Evolutionary conservation across 768 basidiomycete species (phyloP), one percentile per base, ranked within the genome.

Genomic region (Podaxis sp.): DNA sequence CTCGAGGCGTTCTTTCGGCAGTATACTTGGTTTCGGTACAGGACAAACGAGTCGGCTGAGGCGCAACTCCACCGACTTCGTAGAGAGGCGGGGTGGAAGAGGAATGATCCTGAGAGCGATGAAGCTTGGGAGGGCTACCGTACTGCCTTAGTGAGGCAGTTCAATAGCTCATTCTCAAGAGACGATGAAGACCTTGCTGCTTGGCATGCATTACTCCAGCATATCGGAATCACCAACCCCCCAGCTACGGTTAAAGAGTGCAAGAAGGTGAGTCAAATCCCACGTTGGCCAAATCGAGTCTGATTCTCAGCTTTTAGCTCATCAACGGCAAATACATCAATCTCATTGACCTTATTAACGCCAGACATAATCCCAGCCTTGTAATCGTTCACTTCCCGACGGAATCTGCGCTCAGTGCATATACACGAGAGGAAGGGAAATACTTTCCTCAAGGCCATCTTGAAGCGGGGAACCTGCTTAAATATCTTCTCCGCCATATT

Each of bases 341-440:
- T 63, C 67, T 80, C 17, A 72, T 79, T 3, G 79, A 80, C 61
- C 63, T 80, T 8, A 67, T 76, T 8, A 72, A 78, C 56, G 63
- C 61, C 5, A 54, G 43, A 2, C 59, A 58, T 2, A 63, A 66
- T 4, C 57, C 55, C 3, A 37, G 49, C 9, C 58, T 55, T 0
- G 59, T 72, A 13, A 60, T 12, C 0, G 60, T 66, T 0, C 51
- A 52, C 8, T 79, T 77, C 60, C 11, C 2, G 0, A 69, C 70
- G 0, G 75, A 75, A 13, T 2, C 46, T 0, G 70, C 63, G 3
- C 65, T 80, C 25, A 75, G 73, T 38, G 47, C 43, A 12, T 81
- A 80, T 59, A 76, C 76, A 0, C 59, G 11, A 2, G 4, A 1
- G 0, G 60, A 43, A 0, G 55, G 58, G 2, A 77, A 75, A 53